Conservation (phyloP, 176 grass and related monocot species). For the Tuctoria greenei region DNA sequence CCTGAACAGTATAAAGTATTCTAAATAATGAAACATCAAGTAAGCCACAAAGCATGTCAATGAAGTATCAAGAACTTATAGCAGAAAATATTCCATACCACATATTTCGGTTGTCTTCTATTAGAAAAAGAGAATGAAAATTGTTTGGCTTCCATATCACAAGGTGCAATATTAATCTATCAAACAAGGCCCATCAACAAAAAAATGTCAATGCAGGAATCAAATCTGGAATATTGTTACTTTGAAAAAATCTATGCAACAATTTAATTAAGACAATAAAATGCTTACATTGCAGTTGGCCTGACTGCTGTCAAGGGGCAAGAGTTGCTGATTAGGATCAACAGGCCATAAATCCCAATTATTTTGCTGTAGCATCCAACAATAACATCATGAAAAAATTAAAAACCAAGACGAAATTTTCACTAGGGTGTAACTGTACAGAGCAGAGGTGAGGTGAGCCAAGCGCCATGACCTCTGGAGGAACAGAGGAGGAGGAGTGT, state of each 20-base stretch:
- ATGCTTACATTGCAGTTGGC: conserved; percentile 35
- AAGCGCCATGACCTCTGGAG: too few species aligned
- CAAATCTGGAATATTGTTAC: not conserved
- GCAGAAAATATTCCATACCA: conserved; percentile 43
- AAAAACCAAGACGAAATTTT: not conserved
- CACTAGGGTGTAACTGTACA: too few species aligned
- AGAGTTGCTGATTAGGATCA: conserved; percentile 29
- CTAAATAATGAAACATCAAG: not conserved
- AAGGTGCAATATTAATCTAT: conserved; percentile 31
- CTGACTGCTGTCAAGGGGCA: not conserved
- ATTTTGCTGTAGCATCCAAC: conserved; percentile 29
- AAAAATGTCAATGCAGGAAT: conserved; percentile 1
- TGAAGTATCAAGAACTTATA: not conserved
- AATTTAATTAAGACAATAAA: conserved; percentile 7
- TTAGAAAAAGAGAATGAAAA: conserved; percentile 16
- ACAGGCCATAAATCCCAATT: not conserved
- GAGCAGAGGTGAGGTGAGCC: too few species aligned
- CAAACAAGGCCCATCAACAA: conserved; percentile 15
- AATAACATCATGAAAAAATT: conserved; percentile 16
- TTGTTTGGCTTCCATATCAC: conserved; percentile 23
- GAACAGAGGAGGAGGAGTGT: too few species aligned
- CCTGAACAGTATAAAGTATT: conserved; percentile 41
- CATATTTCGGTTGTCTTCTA: conserved; percentile 32
- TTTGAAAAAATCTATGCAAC: not conserved
- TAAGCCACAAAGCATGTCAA: not conserved